Evolutionary conservation across 2,329 filamentous ascomycete species (phyloP).

Genomic region (Fusarium continuum): DNA sequence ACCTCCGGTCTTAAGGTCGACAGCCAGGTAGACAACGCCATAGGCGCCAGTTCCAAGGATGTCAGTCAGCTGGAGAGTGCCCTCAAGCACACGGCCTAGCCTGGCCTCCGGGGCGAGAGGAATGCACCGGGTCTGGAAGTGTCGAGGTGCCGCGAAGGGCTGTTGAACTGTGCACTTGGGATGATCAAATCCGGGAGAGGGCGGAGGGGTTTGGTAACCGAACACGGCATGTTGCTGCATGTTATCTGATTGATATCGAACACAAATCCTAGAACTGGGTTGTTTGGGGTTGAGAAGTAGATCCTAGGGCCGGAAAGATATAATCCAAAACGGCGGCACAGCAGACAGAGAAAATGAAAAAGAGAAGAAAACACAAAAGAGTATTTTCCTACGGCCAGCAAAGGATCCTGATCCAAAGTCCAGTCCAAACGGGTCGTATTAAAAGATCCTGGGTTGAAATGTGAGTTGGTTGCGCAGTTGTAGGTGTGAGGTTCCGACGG

Average conservation of each 20-base stretch:
- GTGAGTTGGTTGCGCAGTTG: slow-evolving; percentile 38
- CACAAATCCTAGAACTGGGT: slow-evolving; percentile 38
- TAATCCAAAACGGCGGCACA: slow-evolving; percentile 38
- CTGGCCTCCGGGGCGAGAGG: slow-evolving; percentile 81
- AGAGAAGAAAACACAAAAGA: slow-evolving; percentile 32
- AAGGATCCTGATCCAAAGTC: slow-evolving; percentile 44
- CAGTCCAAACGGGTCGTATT: slow-evolving; percentile 42
- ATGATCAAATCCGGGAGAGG: slow-evolving; percentile 64
- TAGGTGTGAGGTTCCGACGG: slow-evolving; percentile 47
- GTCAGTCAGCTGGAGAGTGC: slow-evolving; percentile 81
- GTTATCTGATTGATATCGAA: slow-evolving; percentile 52
- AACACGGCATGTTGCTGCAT: slow-evolving; percentile 68
- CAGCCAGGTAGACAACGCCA: slow-evolving; percentile 91
- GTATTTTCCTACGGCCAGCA: slow-evolving; percentile 40
- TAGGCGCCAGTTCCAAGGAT: slow-evolving; percentile 95
- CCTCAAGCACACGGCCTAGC: slow-evolving; percentile 83
- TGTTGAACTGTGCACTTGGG: slow-evolving; percentile 56
- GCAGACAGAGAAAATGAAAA: slow-evolving; percentile 39
- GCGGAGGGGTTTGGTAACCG: slow-evolving; percentile 67
- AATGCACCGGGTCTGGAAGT: slow-evolving; percentile 58
- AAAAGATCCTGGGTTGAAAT: slow-evolving; percentile 34
- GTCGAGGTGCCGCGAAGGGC: slow-evolving; percentile 48
- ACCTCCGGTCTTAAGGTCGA: slow-evolving; percentile 81
- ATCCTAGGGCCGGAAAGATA: slow-evolving; percentile 31
- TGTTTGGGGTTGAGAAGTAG: slow-evolving; percentile 16